phyloP scores from a whole-genome alignment of 176 grass and related monocot genomes.

The Avena eriantha region DNA sequence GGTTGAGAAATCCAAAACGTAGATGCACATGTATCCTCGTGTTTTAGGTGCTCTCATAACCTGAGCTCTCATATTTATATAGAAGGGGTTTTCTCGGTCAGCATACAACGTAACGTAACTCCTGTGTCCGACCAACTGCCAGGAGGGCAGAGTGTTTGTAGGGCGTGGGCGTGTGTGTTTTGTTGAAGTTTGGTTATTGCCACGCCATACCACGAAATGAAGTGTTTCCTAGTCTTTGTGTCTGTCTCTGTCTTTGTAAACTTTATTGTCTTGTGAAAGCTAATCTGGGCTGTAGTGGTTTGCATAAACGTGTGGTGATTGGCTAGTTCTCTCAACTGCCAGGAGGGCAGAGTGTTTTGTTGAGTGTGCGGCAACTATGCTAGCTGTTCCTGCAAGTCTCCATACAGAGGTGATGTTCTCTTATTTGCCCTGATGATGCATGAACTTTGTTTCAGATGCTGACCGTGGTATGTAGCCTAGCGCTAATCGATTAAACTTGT shows the following conservation, averaged over 20 bases:
- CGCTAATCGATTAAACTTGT: conserved; percentile 7
- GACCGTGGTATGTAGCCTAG: neutral
- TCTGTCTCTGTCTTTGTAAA: conserved; percentile 34
- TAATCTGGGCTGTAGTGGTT: conserved; percentile 36
- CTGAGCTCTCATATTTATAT: conserved; percentile 47
- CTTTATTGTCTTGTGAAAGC: conserved; percentile 43
- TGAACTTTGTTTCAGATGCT: conserved; percentile 1
- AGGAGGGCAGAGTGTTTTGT: too few relatives aligned
- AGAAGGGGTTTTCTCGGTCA: conserved; percentile 49
- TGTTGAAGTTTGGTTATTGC: conserved; percentile 36
- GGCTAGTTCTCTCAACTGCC: neutral
- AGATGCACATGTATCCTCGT: conserved; percentile 50
- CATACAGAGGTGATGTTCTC: neutral
- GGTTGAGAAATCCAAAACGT: conserved; percentile 34
- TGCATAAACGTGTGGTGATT: conserved; percentile 21
- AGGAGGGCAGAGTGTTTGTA: conserved; percentile 41
- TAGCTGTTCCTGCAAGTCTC: conserved; percentile 31
- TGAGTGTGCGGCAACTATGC: conserved; percentile 30
- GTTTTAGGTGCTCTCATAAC: conserved; percentile 55
- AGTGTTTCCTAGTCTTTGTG: conserved; percentile 31
- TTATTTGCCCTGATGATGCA: conserved; percentile 6
- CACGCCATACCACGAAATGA: conserved; percentile 43
- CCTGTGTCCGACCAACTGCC: conserved; percentile 43
- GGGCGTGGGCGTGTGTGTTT: conserved; percentile 24
- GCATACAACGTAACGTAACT: conserved; percentile 51